phyloP scores from a whole-genome alignment of 306 rosid genomes.

The Dicorynia guianensis region DNA sequence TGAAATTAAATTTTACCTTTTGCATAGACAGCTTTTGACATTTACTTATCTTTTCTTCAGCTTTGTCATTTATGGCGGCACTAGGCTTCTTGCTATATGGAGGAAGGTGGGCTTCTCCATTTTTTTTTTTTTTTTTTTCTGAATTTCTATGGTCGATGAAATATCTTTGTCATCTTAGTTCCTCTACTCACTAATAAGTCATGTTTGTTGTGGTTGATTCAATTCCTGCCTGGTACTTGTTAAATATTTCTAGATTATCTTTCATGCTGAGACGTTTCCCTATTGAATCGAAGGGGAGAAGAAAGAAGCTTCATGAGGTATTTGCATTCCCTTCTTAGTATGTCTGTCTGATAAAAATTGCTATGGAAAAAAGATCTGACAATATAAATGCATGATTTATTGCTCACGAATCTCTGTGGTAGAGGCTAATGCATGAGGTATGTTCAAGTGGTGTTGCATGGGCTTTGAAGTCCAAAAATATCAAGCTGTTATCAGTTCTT shows the following conservation, averaged over 20 bases:
- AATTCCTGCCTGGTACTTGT: constrained; percentile 4
- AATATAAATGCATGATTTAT: neutral
- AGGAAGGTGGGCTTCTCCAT: constrained; percentile 78
- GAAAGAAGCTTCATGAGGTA: constrained; percentile 96
- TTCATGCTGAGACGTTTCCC: constrained; percentile 91
- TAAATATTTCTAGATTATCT: constrained; percentile 61
- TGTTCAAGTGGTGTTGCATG: neutral
- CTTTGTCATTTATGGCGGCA: constrained; percentile 86
- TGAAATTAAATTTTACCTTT: constrained; percentile 11
- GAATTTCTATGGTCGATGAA: constrained; percentile 34
- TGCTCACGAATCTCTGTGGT: neutral
- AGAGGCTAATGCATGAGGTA: neutral
- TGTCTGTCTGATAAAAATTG: constrained; percentile 29
- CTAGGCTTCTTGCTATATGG: constrained; percentile 92
- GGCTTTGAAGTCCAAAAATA: neutral
- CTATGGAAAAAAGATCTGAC: neutral
- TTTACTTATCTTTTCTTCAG: constrained; percentile 49
- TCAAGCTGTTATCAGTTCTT: neutral
- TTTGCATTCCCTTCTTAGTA: constrained; percentile 35
- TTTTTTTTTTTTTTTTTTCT: constrained; percentile 25
- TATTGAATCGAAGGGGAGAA: constrained; percentile 91
- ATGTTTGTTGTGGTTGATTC: constrained; percentile 14
- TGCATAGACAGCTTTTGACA: constrained; percentile 17
- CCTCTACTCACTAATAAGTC: constrained; percentile 32
- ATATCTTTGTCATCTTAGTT: constrained; percentile 28